These are phyloP conservation scores for Setaria viridis DNA, from an alignment of 202 grass and related monocot species.

Conservation along the genomic window DNA sequence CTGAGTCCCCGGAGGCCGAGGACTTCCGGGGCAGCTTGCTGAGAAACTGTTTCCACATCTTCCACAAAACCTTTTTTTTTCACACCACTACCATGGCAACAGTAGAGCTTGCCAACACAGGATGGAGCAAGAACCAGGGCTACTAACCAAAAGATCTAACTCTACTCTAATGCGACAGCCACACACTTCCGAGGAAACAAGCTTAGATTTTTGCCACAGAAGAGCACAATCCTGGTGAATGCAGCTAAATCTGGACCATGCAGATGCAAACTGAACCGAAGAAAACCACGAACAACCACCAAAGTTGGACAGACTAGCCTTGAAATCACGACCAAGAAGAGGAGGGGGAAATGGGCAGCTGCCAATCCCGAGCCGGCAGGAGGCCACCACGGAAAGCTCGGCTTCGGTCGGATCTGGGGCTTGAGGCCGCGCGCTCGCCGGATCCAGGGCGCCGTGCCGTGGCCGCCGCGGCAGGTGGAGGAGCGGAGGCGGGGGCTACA, in stretches of 20 bases:
- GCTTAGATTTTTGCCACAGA: background rate
- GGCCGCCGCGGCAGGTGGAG: background rate
- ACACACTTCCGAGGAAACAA: slow-evolving; percentile 22
- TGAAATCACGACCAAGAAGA: slow-evolving; percentile 16
- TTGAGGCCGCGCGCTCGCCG: slow-evolving; percentile 13
- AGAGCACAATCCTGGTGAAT: slow-evolving; percentile 28
- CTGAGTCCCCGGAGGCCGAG: slow-evolving; percentile 47
- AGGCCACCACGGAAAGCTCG: background rate
- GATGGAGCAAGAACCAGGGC: background rate
- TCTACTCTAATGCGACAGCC: background rate
- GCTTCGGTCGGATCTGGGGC: slow-evolving; percentile 46
- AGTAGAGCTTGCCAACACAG: slow-evolving; percentile 10
- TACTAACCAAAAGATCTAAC: slow-evolving; percentile 27
- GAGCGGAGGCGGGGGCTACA: slow-evolving; percentile 14
- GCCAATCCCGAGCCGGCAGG: slow-evolving; percentile 23
- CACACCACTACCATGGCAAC: slow-evolving; percentile 44
- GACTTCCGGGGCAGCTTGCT: slow-evolving; percentile 88
- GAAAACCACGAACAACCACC: background rate
- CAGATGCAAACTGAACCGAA: background rate
- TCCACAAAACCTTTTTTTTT: slow-evolving; percentile 14
- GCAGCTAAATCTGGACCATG: slow-evolving; percentile 50
- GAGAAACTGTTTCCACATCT: slow-evolving; percentile 93
- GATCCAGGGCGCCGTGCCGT: slow-evolving; percentile 44
- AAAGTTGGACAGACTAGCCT: slow-evolving; percentile 17
- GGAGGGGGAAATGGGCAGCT: background rate